These are phyloP conservation scores for Nadsonia fulvescens DNA, from an alignment of 805 yeast genomes.

Conservation along the genomic window DNA sequence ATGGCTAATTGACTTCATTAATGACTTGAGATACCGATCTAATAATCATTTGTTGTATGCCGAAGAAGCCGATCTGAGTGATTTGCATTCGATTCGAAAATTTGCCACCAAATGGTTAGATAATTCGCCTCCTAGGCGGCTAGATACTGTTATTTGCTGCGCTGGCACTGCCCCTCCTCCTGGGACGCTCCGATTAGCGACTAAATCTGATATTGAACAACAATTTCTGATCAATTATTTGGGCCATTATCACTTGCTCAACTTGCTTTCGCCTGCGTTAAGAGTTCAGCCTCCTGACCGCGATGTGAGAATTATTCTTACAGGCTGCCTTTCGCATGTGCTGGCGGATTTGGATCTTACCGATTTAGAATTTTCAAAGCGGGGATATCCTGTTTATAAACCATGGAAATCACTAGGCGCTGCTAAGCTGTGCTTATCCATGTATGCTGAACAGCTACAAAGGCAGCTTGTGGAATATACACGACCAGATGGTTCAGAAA, in stretches of 20 bases:
- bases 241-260: slow-evolving; percentile 65
- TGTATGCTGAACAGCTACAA: slow-evolving; percentile 71
- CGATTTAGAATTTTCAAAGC: slow-evolving; percentile 45
- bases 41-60: slow-evolving; percentile 66
- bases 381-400: slow-evolving; percentile 36
- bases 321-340: slow-evolving; percentile 64
- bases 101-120: slow-evolving; percentile 94
- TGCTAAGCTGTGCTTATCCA: slow-evolving; percentile 55
- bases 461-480: slow-evolving; percentile 37
- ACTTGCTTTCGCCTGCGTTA: slow-evolving; percentile 65
- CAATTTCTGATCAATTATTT: slow-evolving; percentile 74
- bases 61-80: slow-evolving; percentile 71
- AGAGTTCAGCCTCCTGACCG: slow-evolving; percentile 87
- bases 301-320: slow-evolving; percentile 69
- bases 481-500: slow-evolving; percentile 49
- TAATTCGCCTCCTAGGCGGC: slow-evolving; percentile 72
- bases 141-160: slow-evolving; percentile 78
- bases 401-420: slow-evolving; percentile 74
- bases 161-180: slow-evolving; percentile 73
- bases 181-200: slow-evolving; percentile 41
- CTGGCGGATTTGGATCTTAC: slow-evolving; percentile 45
- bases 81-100: slow-evolving; percentile 57
- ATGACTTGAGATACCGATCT: slow-evolving; percentile 54
- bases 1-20: slow-evolving; percentile 68
- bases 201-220: slow-evolving; percentile 69